Conservation (phyloP, 139 green algal genomes). For the Chlamydomonas asymmetrica region DNA sequence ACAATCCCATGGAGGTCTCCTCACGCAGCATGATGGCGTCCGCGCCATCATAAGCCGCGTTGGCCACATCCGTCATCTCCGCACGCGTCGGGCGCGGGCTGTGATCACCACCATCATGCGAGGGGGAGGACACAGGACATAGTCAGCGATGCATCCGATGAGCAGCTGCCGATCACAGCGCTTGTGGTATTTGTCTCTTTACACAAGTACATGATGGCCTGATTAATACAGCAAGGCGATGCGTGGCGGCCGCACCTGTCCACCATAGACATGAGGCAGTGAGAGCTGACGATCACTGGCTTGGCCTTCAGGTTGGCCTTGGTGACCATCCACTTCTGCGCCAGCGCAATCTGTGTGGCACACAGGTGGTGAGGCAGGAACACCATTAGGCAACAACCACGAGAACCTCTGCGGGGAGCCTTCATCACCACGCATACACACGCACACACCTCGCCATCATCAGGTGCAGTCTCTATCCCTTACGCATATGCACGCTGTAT, state of each 20-base stretch:
- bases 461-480: not conserved
- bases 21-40: conserved; percentile 60
- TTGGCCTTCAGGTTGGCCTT: conserved; percentile 49
- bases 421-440: too few species aligned
- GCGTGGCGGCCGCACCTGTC: conserved; percentile 21
- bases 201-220: too few species aligned
- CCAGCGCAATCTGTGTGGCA: conserved; percentile 44
- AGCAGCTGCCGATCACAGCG: too few species aligned
- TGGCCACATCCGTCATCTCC: conserved; percentile 82
- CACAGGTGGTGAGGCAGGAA: not conserved
- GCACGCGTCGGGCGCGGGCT: conserved; percentile 64
- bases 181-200: too few species aligned
- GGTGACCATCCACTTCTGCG: conserved; percentile 55
- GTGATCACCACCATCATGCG: too few species aligned
- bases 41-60: conserved; percentile 69
- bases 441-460: not conserved
- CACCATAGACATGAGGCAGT: conserved; percentile 47
- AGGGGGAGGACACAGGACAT: too few species aligned
- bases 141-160: too few species aligned
- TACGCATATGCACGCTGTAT: not conserved
- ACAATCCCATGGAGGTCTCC: conserved; percentile 46
- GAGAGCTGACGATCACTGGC: conserved; percentile 46
- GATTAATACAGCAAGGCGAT: too few species aligned
- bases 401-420: too few species aligned
- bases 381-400: too few species aligned